Evolutionary conservation across 768 basidiomycete genomes (phyloP), one percentile per base, ranked within the genome.

Genomic region (Leccinum barrowsii): DNA sequence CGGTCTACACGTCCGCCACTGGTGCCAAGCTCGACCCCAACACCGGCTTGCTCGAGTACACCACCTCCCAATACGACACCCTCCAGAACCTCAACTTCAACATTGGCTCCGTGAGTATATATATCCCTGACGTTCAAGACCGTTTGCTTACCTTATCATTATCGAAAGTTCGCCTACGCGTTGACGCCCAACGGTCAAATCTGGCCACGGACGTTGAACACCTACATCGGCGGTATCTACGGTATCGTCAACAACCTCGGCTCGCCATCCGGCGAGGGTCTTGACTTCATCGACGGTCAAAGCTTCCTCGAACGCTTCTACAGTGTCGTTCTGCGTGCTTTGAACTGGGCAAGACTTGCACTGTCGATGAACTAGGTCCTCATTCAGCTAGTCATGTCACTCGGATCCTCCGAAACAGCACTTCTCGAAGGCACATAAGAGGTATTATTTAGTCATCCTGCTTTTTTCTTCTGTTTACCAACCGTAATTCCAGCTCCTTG

Each of bases 301-400:
- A 63, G 70, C 5, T 85, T 82, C 77, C 74, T 85, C 26, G 77
- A 82, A 71, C 82, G 86, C 15, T 87, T 83, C 79, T 87, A 87
- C 74, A 76, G 81, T 30, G 85, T 86, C 37, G 24, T 24, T 24
- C 24, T 24, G 24, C 24, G 24, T 24, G 24, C 24, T 24, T 24
- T 24, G 24, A 24, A 24, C 24, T 24, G 24, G 24, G 24, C 24
- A 24, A 24, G 24, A 24, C 24, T 24, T 24, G 24, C 24, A 24
- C 24, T 24, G 24, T 24, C 24, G 24, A 24, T 24, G 24, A 24
- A 24, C 24, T 24, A 24, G 24, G 24, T 24, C 24, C 24, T 24
- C 24, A 24, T 24, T 24, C 24, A 24, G 24, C 24, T 24, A 24
- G 5, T 24, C 24, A 24, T 24, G 24, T 24, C 24, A 24, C 24